phyloP scores from a whole-genome alignment of 306 rosid genomes.

The Sechiopsis laciniata region DNA sequence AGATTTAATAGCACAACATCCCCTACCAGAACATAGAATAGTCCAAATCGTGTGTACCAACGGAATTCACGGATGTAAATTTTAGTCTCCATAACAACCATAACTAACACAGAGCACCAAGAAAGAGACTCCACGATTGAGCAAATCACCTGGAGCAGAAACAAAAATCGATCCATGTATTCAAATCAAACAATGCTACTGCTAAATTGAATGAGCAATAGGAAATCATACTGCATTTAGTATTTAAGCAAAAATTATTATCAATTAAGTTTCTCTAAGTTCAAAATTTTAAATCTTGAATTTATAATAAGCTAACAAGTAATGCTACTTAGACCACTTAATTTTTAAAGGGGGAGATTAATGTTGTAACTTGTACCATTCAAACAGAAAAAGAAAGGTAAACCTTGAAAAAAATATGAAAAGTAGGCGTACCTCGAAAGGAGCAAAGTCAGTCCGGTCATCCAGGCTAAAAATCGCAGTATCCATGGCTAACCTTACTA shows the following conservation, averaged over 20 bases:
- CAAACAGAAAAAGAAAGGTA: not conserved
- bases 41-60: slow-evolving; percentile 75
- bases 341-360: not conserved
- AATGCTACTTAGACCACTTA: not conserved
- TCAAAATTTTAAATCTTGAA: not conserved
- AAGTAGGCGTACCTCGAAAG: slow-evolving; percentile 61
- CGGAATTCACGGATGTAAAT: slow-evolving; percentile 59
- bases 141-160: slow-evolving; percentile 37
- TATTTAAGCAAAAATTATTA: not conserved
- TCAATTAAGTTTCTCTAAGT: not conserved
- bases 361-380: not conserved
- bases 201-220: not conserved
- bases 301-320: not conserved
- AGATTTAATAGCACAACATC: slow-evolving; percentile 64
- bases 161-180: slow-evolving; percentile 9
- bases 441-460: slow-evolving; percentile 45
- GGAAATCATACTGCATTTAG: slow-evolving; percentile 1
- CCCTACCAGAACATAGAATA: slow-evolving; percentile 65
- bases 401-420: slow-evolving; percentile 12
- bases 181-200: slow-evolving; percentile 8
- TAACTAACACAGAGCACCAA: slow-evolving; percentile 60
- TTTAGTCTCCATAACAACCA: slow-evolving; percentile 57
- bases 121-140: slow-evolving; percentile 49
- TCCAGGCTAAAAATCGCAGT: slow-evolving; percentile 47
- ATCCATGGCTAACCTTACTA: slow-evolving; percentile 48